Conservation (phyloP, 2,329 filamentous ascomycete species). For the Delphinella strobiligena region DNA sequence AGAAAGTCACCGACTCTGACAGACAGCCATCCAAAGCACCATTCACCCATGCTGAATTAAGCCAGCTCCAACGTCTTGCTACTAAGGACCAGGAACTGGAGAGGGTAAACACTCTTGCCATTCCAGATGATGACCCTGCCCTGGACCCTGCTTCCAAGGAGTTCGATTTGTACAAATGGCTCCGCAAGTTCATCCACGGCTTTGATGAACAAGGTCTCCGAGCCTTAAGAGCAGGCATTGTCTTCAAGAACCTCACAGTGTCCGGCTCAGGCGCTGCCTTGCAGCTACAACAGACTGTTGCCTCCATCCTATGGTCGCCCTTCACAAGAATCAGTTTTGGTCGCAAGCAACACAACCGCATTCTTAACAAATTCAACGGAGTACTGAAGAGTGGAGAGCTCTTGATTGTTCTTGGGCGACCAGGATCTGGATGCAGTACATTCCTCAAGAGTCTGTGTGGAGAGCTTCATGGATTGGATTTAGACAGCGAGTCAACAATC, state of each 20-base stretch:
- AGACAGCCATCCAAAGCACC: neutral
- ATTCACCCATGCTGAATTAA: neutral
- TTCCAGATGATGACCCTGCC: slow-evolving; percentile 15
- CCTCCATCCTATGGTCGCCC: slow-evolving; percentile 45
- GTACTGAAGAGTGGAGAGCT: slow-evolving; percentile 39
- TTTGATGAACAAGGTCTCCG: slow-evolving; percentile 45
- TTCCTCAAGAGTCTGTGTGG: slow-evolving; percentile 51
- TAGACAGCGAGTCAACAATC: slow-evolving; percentile 40
- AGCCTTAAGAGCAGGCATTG: slow-evolving; percentile 44
- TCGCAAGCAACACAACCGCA: slow-evolving; percentile 41
- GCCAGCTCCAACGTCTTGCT: neutral
- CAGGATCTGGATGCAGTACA: slow-evolving; percentile 53
- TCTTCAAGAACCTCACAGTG: slow-evolving; percentile 54
- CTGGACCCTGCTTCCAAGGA: slow-evolving; percentile 40
- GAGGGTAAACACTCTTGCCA: neutral
- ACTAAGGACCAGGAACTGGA: neutral
- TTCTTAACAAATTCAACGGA: slow-evolving; percentile 42
- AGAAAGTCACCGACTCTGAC: neutral
- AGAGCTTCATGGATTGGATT: slow-evolving; percentile 45
- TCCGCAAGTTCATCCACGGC: slow-evolving; percentile 35
- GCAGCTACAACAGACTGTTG: slow-evolving; percentile 57
- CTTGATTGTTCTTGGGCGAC: slow-evolving; percentile 47
- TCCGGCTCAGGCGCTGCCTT: slow-evolving; percentile 55
- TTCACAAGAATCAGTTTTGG: slow-evolving; percentile 43
- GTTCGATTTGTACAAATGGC: slow-evolving; percentile 44